Evolutionary conservation across 768 basidiomycete genomes (phyloP), one percentile per base, ranked within the genome.

Genomic region (Tephrocybe sp.): DNA sequence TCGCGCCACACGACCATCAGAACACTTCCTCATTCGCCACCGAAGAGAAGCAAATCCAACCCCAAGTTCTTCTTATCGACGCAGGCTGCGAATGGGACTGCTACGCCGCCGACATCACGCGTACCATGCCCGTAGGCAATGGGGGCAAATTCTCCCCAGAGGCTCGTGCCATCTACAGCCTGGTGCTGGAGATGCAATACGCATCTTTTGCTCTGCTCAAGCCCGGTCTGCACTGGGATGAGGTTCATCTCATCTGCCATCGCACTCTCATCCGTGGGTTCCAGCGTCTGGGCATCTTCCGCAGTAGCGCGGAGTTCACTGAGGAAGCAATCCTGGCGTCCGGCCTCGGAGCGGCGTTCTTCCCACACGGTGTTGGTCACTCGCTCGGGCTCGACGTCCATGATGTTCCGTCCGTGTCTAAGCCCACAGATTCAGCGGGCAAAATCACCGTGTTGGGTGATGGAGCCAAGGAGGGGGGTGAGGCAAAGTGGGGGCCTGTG

Each of bases 361-460:
- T 91, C 80, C 95, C 95, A 9, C 95, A 98, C 62, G 96, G 95
- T 2, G 73, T 89, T 33, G 93, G 93, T 0, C 95, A 98, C 65
- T 89, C 89, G 5, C 73, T 98, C 36, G 96, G 96, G 10, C 74
- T 97, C 68, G 96, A 98, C 64, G 94, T 98, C 1, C 96, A 97
- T 63, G 95, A 97, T 61, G 90, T 89, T 1, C 89, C 92, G 0
- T 81, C 77, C 40, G 86, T 87, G n/a, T 88, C 81, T 66, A 90
- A 85, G 64, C 91, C 88, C n/a, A 65, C 52, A 8, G 69, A 72
- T 14, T 69, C 71, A 1, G 85, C 81, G 2, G 76, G 84, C 53
- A 67, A 67, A 51, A 62, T 66, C 30, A 53, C 59, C 3, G 46
- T 50, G 7, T 18, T 50, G 14, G 56, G 52, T 1, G 28, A 54